Base-by-base conservation (phyloP, 1,139 yeast genomes). In the Eremothecium gossypii region DNA sequence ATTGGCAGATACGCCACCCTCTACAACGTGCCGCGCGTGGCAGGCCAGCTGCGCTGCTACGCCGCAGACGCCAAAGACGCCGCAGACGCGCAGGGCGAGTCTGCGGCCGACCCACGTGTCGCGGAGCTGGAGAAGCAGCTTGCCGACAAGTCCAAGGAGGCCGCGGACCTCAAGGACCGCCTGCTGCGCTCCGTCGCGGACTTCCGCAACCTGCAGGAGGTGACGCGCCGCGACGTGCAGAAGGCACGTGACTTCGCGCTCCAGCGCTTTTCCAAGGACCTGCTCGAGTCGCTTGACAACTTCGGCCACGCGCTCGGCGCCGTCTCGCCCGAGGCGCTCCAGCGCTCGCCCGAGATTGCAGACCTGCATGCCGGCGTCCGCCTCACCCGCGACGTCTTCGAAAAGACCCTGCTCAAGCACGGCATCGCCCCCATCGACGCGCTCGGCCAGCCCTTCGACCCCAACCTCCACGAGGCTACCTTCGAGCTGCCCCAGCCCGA, bases 401-500 rank as follows among this genome's bases (percentile, higher is more conserved):
- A 83, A 63, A 84, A 82, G 71, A 89, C 97, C 28, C 73, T 89
- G 55, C 69, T 65, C 45, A 79, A 71, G 59, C 91, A 87, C 64
- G 97, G 97, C 30, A 71, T 89, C 47, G 74, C 69, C 51, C 85
- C 84, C 67, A 73, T 86, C 47, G 80, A 85, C 58, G 96, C 97
- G 34, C 51, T 84, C 41, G 95, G 91, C 49, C 85, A 87, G 64
- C 73, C 68, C 51, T 89, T 89, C 57, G 95, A 89, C 62, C 96
- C 97, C 48, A 86, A 89, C 65, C 71, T 72, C 56, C 97, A 89
- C 63, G 97, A 89, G 66, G 96, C 96, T 42, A 78, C 93, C 36
- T 89, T 86, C 64, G 94, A 87, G 69, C 70, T 84, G 42, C 84
- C 91, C 34, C 86, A 83, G 59, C 86, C 93, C 39, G 94, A 78